phyloP scores from a whole-genome alignment of 495 filamentous ascomycete genomes.

The Neurospora sp. region DNA sequence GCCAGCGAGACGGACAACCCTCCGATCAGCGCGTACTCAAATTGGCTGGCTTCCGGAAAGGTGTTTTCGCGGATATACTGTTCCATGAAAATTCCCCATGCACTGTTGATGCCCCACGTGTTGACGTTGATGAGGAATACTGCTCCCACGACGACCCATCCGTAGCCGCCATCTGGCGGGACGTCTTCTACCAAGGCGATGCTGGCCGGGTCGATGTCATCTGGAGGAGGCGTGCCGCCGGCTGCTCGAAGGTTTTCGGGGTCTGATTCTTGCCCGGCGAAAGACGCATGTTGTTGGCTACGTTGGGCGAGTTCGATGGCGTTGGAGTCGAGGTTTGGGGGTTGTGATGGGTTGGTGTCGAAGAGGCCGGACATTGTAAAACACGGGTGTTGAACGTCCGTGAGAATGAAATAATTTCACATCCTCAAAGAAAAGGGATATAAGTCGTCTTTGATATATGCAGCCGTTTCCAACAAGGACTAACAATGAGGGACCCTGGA shows the following conservation, averaged over 20 bases:
- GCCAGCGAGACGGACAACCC: conserved; percentile 53
- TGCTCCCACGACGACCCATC: conserved; percentile 45
- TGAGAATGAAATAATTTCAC: background rate
- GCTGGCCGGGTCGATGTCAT: background rate
- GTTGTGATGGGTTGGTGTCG: background rate
- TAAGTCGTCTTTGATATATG: background rate
- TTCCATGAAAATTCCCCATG: conserved; percentile 46
- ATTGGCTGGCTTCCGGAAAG: conserved; percentile 46
- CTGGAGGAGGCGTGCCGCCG: background rate
- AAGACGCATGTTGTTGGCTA: background rate
- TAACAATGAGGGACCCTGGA: background rate
- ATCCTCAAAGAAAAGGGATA: background rate
- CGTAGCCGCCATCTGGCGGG: conserved; percentile 50
- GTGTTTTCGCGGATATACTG: conserved; percentile 46
- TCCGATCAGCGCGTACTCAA: conserved; percentile 59
- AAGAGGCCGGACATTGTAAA: background rate
- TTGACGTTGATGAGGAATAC: conserved; percentile 43
- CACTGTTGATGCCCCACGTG: conserved; percentile 49
- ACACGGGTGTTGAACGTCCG: background rate
- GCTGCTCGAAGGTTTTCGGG: background rate
- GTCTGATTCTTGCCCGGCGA: background rate
- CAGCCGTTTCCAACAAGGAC: background rate
- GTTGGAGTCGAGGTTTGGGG: background rate
- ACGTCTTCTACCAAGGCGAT: conserved; percentile 3
- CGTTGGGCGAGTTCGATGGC: background rate